Evolutionary conservation across 441 rosid species (phyloP), one percentile per base, ranked within the genome.

Genomic region (Populus trichocarpa): DNA sequence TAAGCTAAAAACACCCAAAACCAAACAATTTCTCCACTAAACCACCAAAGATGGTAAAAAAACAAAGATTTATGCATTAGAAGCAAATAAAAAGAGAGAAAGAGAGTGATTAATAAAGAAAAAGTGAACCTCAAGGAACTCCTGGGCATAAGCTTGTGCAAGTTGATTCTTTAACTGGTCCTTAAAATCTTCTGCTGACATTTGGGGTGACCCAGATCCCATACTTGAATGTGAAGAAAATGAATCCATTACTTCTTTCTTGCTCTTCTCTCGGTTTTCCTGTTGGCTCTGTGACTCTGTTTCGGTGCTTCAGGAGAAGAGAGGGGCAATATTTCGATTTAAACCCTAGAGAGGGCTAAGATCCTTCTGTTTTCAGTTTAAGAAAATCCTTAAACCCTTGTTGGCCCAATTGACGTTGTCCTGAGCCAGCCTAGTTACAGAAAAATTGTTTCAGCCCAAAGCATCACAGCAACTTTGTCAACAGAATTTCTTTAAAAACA

Each of bases 141-240:
- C 94, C 80, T 93, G 91, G 6, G 94, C 93, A 68, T 92, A 91
- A 74, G 93, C 98, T 77, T 92, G 92, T 18, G 91, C 94, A 69
- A 96, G 91, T 81, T 93, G 95, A 26, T 71, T 22, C 79, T 88
- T 90, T 74, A 96, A 61, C 75, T 88, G 90, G 73, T 93, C 90
- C 95, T 86, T 90, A 74, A 93, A 28, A 3, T 89, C 90, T n/a
- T 87, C 90, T 2, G 87, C 68, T 0, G 96, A 91, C 23, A 85
- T 28, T 74, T 86, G 85, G 13, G 89, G 76, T 7, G 87, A 78
- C 22, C 79, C 85, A 2, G 85, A 65, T 59, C 91, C 95, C 63
- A 74, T 80, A 2, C 92, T 76, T 2, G 91, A 74, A 33, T 86
- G 83, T 57, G 95, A 81, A 3, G 94, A 85, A 69, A 91, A 95